Evolutionary conservation across 2,329 filamentous ascomycete genomes (phyloP).

Genomic region (Chaetomium olivaceum): DNA sequence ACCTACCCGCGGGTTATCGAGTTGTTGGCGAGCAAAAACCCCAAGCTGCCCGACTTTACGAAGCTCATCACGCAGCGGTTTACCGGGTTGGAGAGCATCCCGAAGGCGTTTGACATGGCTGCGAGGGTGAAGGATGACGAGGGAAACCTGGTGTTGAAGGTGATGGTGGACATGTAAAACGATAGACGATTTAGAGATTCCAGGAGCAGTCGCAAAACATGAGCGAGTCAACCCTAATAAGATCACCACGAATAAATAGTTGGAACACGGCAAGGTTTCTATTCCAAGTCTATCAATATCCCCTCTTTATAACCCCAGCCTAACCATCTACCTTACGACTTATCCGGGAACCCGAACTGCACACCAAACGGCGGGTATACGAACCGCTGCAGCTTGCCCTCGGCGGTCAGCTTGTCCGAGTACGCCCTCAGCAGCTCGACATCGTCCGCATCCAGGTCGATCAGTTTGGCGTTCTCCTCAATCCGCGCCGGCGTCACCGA

Average conservation of each 20-base stretch:
- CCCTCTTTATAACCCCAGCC: neutral
- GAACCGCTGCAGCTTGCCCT: conserved; percentile 58
- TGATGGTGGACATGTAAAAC: conserved; percentile 39
- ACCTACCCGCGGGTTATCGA: conserved; percentile 63
- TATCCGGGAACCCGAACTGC: conserved; percentile 73
- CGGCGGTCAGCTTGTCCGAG: conserved; percentile 50
- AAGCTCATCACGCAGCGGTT: conserved; percentile 72
- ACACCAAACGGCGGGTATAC: conserved; percentile 70
- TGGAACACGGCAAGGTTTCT: neutral
- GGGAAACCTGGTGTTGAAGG: conserved; percentile 73
- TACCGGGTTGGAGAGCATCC: conserved; percentile 61
- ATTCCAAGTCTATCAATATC: conserved; percentile 2
- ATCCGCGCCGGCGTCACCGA: conserved; percentile 69
- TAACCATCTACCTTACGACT: conserved; percentile 38
- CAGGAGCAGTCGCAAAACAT: neutral
- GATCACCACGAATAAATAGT: neutral
- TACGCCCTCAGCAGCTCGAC: conserved; percentile 58
- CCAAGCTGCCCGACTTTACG: conserved; percentile 61
- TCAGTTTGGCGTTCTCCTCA: conserved; percentile 67
- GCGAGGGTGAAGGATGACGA: conserved; percentile 68
- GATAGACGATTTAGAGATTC: neutral
- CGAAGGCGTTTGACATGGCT: conserved; percentile 72
- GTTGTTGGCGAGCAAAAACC: conserved; percentile 50
- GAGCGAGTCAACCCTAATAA: neutral
- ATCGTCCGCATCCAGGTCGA: conserved; percentile 66